Base-by-base conservation (phyloP, 805 yeast genomes). In the Suhomyces kilbournensis region DNA sequence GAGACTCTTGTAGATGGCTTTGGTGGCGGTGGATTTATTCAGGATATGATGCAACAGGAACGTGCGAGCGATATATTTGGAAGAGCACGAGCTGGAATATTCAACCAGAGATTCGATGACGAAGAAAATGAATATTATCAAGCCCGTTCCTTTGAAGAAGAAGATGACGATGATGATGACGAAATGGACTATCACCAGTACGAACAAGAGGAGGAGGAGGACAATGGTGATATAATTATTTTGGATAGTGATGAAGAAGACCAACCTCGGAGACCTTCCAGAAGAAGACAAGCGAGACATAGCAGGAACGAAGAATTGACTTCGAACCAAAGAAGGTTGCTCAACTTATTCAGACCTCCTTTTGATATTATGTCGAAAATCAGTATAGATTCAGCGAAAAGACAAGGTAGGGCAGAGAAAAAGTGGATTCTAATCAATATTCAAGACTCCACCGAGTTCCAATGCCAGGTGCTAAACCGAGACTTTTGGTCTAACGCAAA, bases 341-440 rank as follows among this genome's bases (percentile, higher is more conserved):
- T 97, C 4, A 79, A 79, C 55, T 74, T 94, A 26, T 94, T 93
- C 69, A 78, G 93, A 55, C 98, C 99, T 0, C 99, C 99, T 0
- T 93, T 90, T 72, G 97, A 93, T 60, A 72, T 94, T 32, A 90
- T 94, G 62, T 77, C 84, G 19, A 83, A 79, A 57, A 57, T 83
- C 15, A 82, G 81, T 50, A 67, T 94, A n/a, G 94, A 89, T 40
- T 73, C 76, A 5, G 98, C 98, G 2, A 88, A 85, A 58, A 57
- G 61, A 1, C 75, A 77, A 55, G 97, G 96, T 1, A 78, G 85
- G 52, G 69, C 68, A 30, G 77, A 75, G 53, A 74, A 81, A 49
- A 89, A 86, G 68, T 92, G 97, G 97, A 78, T 94, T 7, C 71
- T 94, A 60, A 79, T 94, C 22, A 94, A 94, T 66, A 82, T 94